These are phyloP conservation scores for Ceratocystis destructans DNA, from an alignment of 2,329 filamentous ascomycete species.

Conservation along the genomic window DNA sequence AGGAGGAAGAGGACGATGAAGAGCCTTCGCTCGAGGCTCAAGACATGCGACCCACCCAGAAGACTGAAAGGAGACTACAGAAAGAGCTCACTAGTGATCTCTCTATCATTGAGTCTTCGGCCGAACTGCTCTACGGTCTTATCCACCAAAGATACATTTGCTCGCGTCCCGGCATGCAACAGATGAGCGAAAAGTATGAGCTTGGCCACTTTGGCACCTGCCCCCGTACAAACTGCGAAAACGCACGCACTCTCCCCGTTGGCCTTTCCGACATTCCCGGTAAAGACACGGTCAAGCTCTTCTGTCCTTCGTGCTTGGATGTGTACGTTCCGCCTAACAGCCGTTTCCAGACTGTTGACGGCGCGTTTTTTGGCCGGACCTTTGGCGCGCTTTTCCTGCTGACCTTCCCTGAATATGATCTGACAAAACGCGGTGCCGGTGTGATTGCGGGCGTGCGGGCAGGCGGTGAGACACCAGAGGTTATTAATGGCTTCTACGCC, in stretches of 20 bases:
- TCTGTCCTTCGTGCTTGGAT: slow-evolving; percentile 91
- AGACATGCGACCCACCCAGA: slow-evolving; percentile 28
- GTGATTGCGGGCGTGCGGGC: slow-evolving; percentile 32
- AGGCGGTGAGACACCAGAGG: slow-evolving; percentile 30
- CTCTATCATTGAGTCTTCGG: slow-evolving; percentile 89
- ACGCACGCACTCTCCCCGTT: slow-evolving; percentile 80
- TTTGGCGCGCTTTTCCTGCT: slow-evolving; percentile 96
- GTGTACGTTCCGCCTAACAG: slow-evolving; percentile 97
- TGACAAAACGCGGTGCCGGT: slow-evolving; percentile 56
- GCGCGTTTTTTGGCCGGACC: slow-evolving; percentile 94
- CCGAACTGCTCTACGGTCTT: slow-evolving; percentile 94
- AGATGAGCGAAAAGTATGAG: slow-evolving; percentile 99
- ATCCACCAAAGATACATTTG: slow-evolving; percentile 99
- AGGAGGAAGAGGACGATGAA: slow-evolving; percentile 59
- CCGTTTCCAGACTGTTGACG: slow-evolving; percentile 91
- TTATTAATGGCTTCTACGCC: slow-evolving; percentile 75
- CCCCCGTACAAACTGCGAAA: slow-evolving; percentile 85
- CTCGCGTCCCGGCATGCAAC: slow-evolving; percentile 87
- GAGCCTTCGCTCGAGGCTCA: slow-evolving; percentile 49
- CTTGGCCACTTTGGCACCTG: slow-evolving; percentile 90
- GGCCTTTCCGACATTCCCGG: slow-evolving; percentile 89
- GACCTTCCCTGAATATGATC: slow-evolving; percentile 92
- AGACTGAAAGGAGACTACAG: slow-evolving; percentile 58
- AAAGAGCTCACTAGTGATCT: slow-evolving; percentile 82
- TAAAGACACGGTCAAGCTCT: slow-evolving; percentile 95